Conservation (phyloP, 257 asterid genomes). For the Forsythia suspensa region DNA sequence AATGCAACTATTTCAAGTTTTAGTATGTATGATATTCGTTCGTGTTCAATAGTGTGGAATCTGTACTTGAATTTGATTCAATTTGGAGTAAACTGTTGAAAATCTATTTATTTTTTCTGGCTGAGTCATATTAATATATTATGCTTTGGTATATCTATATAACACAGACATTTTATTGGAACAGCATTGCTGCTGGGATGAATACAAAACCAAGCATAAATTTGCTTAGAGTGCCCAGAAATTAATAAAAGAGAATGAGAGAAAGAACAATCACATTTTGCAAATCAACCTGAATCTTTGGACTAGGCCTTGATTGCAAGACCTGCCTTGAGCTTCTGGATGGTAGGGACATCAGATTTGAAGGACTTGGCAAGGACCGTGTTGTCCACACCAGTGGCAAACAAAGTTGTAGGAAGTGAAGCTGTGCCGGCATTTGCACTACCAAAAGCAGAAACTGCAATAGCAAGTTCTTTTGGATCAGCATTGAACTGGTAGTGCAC, state of each 20-base stretch:
- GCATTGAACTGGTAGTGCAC: neutral
- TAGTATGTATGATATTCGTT: too few relatives aligned
- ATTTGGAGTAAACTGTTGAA: neutral
- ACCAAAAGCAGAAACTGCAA: neutral
- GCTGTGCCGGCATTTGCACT: neutral
- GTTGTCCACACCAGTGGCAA: neutral
- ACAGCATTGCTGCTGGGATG: neutral
- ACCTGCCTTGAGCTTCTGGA: neutral
- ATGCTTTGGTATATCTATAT: neutral
- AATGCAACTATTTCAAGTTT: too few relatives aligned
- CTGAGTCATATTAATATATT: neutral
- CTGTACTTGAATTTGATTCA: too few relatives aligned
- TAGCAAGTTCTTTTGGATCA: neutral
- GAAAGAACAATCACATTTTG: neutral
- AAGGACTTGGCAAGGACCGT: neutral
- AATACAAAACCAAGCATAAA: neutral
- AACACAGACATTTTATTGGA: neutral
- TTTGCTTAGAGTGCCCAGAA: neutral
- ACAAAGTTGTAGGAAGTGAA: neutral
- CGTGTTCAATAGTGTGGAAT: too few relatives aligned
- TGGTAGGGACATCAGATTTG: neutral
- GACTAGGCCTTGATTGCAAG: constrained; percentile 4
- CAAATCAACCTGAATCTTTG: neutral
- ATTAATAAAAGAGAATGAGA: neutral
- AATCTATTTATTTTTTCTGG: neutral